Percentiles rank a stretch among this genome's conserved stretches.
These are phyloP conservation scores for Phytophthora pluvialis DNA, from an alignment of 352 stramenopile genomes.

Conservation along the genomic window DNA sequence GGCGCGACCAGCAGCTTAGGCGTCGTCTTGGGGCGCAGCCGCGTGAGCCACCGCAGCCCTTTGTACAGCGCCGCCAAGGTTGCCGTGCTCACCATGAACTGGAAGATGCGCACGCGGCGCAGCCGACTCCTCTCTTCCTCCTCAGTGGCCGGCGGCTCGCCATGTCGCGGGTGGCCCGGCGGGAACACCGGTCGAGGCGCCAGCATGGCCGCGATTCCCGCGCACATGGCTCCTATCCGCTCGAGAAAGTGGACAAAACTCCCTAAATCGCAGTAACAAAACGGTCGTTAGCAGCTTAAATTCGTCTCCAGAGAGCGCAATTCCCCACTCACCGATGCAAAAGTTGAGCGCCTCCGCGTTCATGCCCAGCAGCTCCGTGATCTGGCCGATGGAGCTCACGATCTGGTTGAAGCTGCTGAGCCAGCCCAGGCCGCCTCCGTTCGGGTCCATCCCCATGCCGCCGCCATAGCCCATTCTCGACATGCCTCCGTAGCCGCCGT, in stretches of 20 bases:
- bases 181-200: conserved; percentile 67
- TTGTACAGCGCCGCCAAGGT: conserved; percentile 66
- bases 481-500: conserved; percentile 50
- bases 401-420: conserved; percentile 75
- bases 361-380: conserved; percentile 81
- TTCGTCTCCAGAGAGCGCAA: too few relatives aligned
- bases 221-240: conserved; percentile 80
- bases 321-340: conserved; percentile 52
- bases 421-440: conserved; percentile 55
- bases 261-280: conserved; percentile 27
- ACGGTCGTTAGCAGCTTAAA: background rate
- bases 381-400: conserved; percentile 73
- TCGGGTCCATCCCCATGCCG: conserved; percentile 58
- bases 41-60: conserved; percentile 55
- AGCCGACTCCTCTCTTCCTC: conserved; percentile 77
- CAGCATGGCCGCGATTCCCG: conserved; percentile 70
- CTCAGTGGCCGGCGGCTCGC: conserved; percentile 61
- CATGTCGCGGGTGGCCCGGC: conserved; percentile 76
- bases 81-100: conserved; percentile 77
- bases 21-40: conserved; percentile 43
- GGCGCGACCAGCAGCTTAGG: conserved; percentile 46
- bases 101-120: conserved; percentile 79
- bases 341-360: conserved; percentile 80
- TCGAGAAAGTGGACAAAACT: conserved; percentile 89
- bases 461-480: conserved; percentile 44